Base-by-base conservation (phyloP, 106 monocot species). In the Gastrodia elata region DNA sequence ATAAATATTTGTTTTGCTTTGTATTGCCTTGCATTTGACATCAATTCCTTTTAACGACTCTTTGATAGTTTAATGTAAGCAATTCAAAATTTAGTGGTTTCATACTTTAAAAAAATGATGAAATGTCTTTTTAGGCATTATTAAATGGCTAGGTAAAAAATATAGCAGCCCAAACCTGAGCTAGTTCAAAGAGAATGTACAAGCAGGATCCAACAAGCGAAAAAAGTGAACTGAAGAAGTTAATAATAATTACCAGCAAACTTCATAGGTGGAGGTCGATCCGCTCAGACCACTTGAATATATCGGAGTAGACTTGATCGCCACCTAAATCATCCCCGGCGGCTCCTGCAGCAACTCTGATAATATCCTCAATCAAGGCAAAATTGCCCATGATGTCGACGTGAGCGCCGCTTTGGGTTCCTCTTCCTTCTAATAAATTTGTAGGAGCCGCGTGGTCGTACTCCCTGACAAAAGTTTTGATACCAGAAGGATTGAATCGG, bases 341-440 rank as follows among this genome's bases (percentile, higher is more conserved):
- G 25, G 93, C 91, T 34, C 98, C 93, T 26, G 93, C 93, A 41
- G 93, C 98, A 8, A 98, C 88, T 86, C 93, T 90, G 38, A 93
- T 91, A 59, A 98, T 74, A 77, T 98, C 98, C 71, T 98, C 93
- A 74, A 98, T 93, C 18, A 98, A 74, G 25, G 90, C 93, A 77
- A 98, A 98, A 49, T 98, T 98, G 1, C 98, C 98, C 98, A 98
- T 98, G 20, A 98, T 98, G 83, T 98, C 98, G 72, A 98, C 93
- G 70, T 98, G 98, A 13, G 88, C 86, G 35, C 98, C 98, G 77
- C 98, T 98, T 79, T 98, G 98, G 6, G 98, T 93, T 16, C 98
- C 98, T 52, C 98, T 70, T 37, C 98, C 98, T 80, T 98, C 88
- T 64, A 98, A 81, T 26, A 98, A 79, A 80, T 77, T 98, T 38